Evolutionary conservation across 2,329 filamentous ascomycete genomes (phyloP).

Genomic region (Fusarium circinatum): DNA sequence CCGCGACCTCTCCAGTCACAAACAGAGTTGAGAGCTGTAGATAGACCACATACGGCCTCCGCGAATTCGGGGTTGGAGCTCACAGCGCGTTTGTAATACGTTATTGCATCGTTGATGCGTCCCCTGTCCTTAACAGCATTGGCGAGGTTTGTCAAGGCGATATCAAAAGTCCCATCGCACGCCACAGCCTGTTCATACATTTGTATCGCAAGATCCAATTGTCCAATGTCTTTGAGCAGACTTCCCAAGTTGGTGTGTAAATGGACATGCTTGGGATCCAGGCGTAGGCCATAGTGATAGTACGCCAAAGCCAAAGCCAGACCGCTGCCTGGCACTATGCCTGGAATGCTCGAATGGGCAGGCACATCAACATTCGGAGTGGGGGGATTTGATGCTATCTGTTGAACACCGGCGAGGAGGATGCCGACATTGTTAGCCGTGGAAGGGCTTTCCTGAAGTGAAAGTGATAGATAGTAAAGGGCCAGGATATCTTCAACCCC

Average conservation of each 20-base stretch:
- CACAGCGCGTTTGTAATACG: constrained; percentile 91
- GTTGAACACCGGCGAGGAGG: constrained; percentile 92
- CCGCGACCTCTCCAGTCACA: constrained; percentile 94
- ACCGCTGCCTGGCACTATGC: constrained; percentile 86
- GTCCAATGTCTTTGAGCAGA: constrained; percentile 93
- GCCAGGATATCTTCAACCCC: constrained; percentile 93
- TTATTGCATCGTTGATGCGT: constrained; percentile 88
- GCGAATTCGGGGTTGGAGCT: constrained; percentile 94
- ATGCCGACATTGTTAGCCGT: constrained; percentile 99
- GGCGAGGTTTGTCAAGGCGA: constrained; percentile 93
- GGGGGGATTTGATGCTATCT: constrained; percentile 55
- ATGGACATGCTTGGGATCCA: constrained; percentile 92
- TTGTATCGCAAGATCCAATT: constrained; percentile 87
- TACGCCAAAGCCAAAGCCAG: constrained; percentile 89
- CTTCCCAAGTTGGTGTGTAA: constrained; percentile 97
- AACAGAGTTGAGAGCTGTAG: constrained; percentile 94
- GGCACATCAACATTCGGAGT: constrained; percentile 15
- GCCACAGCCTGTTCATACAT: constrained; percentile 97
- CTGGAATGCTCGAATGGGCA: constrained; percentile 68
- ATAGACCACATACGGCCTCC: constrained; percentile 94
- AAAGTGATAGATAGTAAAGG: constrained; percentile 94
- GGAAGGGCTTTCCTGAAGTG: constrained; percentile 93
- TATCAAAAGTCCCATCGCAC: constrained; percentile 95
- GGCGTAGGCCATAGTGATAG: constrained; percentile 90
- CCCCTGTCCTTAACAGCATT: constrained; percentile 99